Percentiles rank a stretch among this genome's conserved stretches.
Evolutionary conservation across 768 basidiomycete genomes (phyloP).

Genomic region (Xanthoconium stramineum): DNA sequence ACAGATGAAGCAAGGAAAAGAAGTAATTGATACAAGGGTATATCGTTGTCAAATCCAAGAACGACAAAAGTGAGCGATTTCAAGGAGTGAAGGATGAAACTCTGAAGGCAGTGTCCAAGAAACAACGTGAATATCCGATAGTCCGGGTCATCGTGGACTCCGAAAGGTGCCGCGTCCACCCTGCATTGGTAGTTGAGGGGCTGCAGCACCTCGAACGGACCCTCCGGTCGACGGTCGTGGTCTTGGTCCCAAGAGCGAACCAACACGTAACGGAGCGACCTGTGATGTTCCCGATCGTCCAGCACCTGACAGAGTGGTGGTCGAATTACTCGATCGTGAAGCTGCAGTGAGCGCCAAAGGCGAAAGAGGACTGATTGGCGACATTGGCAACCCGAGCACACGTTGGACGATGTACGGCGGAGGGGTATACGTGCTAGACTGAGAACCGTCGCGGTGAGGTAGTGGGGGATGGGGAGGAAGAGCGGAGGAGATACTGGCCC

Average conservation of each 20-base stretch:
- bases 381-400: slow-evolving; percentile 27
- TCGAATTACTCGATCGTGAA: neutral
- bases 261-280: slow-evolving; percentile 8
- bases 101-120: slow-evolving; percentile 19
- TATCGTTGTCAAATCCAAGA: slow-evolving; percentile 7
- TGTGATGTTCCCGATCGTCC: slow-evolving; percentile 9
- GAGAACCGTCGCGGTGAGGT: slow-evolving; percentile 26
- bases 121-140: neutral
- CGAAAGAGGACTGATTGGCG: slow-evolving; percentile 19
- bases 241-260: slow-evolving; percentile 30
- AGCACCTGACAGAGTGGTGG: neutral
- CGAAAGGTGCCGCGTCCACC: slow-evolving; percentile 25
- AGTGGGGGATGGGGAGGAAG: slow-evolving; percentile 45
- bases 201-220: slow-evolving; percentile 16
- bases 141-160: slow-evolving; percentile 8
- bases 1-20: neutral
- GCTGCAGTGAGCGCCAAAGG: neutral
- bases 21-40: slow-evolving; percentile 14
- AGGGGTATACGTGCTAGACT: slow-evolving; percentile 12
- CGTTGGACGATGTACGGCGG: slow-evolving; percentile 32
- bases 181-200: slow-evolving; percentile 31
- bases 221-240: slow-evolving; percentile 23
- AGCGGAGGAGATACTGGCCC: slow-evolving; percentile 32
- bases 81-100: slow-evolving; percentile 7
- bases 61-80: neutral